A percentile compares a stretch with the other conserved stretches of the same genome.
These are phyloP conservation scores for Suhomyces prunicola DNA, from an alignment of 805 yeast species.

Conservation along the genomic window DNA sequence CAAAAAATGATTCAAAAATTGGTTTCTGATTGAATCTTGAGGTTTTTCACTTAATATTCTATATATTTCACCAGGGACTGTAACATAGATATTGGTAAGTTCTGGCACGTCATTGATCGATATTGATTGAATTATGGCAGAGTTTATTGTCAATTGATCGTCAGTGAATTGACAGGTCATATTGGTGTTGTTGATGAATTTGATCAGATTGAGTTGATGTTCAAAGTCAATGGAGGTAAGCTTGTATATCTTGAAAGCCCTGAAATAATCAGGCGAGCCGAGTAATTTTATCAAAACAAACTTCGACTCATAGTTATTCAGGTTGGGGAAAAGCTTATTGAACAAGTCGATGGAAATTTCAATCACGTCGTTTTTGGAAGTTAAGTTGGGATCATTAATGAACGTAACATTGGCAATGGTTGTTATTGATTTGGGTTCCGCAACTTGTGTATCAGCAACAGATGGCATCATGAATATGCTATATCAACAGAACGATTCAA, in stretches of 20 bases:
- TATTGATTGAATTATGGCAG: constrained; percentile 36
- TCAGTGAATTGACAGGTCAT: constrained; percentile 31
- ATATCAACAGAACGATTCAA: neutral
- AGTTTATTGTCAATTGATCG: constrained; percentile 33
- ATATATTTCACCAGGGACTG: constrained; percentile 44
- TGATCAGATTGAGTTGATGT: constrained; percentile 28
- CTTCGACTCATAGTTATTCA: constrained; percentile 8
- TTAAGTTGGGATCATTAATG: constrained; percentile 26
- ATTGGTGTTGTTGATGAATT: constrained; percentile 36
- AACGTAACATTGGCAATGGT: constrained; percentile 30
- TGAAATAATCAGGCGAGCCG: constrained; percentile 39
- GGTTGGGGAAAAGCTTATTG: constrained; percentile 28
- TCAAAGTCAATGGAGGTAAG: constrained; percentile 29
- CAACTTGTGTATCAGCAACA: constrained; percentile 3
- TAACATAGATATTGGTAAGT: constrained; percentile 44
- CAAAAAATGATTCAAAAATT: constrained; percentile 26
- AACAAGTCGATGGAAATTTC: constrained; percentile 34
- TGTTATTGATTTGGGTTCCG: constrained; percentile 14
- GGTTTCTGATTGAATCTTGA: constrained; percentile 30
- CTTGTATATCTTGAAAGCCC: constrained; percentile 31
- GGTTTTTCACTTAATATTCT: constrained; percentile 31
- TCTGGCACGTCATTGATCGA: constrained; percentile 30
- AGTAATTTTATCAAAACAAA: constrained; percentile 35
- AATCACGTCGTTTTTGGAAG: constrained; percentile 23
- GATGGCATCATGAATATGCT: constrained; percentile 14